phyloP scores from a whole-genome alignment of 306 rosid species.

The Mimosa pudica region DNA sequence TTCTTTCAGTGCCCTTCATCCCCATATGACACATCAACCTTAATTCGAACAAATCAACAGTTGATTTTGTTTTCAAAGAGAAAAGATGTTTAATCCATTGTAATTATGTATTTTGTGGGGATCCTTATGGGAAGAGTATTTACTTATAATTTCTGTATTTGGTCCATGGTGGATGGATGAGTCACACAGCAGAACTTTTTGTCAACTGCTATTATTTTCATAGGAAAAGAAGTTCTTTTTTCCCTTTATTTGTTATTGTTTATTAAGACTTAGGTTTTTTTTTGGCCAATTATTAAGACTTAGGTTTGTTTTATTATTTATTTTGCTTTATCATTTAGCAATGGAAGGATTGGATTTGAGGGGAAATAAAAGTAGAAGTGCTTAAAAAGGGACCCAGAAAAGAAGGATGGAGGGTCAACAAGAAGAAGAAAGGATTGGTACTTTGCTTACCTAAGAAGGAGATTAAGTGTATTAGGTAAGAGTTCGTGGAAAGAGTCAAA shows the following conservation, averaged over 20 bases:
- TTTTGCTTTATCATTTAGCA: conserved; percentile 20
- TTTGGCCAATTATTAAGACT: conserved; percentile 17
- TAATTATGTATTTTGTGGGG: not conserved
- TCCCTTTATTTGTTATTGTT: not conserved
- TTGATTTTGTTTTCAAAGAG: not conserved
- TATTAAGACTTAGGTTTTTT: not conserved
- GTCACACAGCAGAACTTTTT: conserved; percentile 45
- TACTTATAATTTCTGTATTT: conserved; percentile 19
- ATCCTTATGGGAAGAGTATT: conserved; percentile 15
- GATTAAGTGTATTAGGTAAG: conserved; percentile 32
- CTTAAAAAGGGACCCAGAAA: conserved; percentile 35
- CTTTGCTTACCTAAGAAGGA: conserved; percentile 75
- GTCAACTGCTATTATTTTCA: conserved; percentile 32
- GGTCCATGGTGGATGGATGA: conserved; percentile 55
- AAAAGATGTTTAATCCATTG: not conserved
- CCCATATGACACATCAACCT: not conserved
- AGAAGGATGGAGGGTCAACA: conserved; percentile 40
- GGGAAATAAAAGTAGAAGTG: conserved; percentile 6
- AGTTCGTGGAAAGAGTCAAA: conserved; percentile 25
- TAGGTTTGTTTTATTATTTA: not conserved
- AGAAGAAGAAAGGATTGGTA: conserved; percentile 36
- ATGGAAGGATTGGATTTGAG: conserved; percentile 24
- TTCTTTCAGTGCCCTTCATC: not conserved
- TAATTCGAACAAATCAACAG: not conserved
- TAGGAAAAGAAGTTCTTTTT: conserved; percentile 28